Evolutionary conservation across 2,329 filamentous ascomycete species (phyloP), one percentile per base, ranked within the genome.

Genomic region (Neonectria punicea): DNA sequence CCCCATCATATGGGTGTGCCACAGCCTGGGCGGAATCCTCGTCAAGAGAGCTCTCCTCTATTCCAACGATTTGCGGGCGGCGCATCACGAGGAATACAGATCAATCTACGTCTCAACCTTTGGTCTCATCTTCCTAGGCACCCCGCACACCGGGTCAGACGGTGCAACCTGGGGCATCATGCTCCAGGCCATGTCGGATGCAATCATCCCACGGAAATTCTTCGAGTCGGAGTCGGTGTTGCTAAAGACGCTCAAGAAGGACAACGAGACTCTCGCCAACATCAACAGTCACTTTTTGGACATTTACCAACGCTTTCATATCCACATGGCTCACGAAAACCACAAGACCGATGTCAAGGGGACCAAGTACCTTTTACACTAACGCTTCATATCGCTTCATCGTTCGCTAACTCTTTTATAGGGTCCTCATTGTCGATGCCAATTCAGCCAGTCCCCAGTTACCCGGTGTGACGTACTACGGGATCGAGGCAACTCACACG

Each of bases 251-350:
- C 83, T 94, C n/a, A 90, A 90, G 75, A 87, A 84, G 55, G 89
- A 93, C 73, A 93, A 90, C 63, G 92, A 93, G 78, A 92, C 87
- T 0, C 79, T 94, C 5, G 87, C 91, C 71, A 90, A 90, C 65
- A 93, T 94, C 77, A 93, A 92, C 76, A 87, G 83, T 56, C 85
- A 90, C 62, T 94, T 94, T 70, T 83, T 90, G 18, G 89, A 93
- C 56, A 88, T 93, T 30, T 89, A 92, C 67, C 86, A 88, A 61
- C 85, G 89, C 1, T 93, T 92, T 74, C 86, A 88, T 68, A 89
- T 94, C 55, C 91, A 92, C 72, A 93, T 93, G 85, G 92, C 89
- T 41, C 91, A 93, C 60, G 92, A 94, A 74, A 90, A 89, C 50
- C 87, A 90, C 70, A 90, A 90, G 66, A 92, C 90, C 0, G 88